Evolutionary conservation across 768 basidiomycete species (phyloP).

Genomic region (Clitopilus hobsonii): DNA sequence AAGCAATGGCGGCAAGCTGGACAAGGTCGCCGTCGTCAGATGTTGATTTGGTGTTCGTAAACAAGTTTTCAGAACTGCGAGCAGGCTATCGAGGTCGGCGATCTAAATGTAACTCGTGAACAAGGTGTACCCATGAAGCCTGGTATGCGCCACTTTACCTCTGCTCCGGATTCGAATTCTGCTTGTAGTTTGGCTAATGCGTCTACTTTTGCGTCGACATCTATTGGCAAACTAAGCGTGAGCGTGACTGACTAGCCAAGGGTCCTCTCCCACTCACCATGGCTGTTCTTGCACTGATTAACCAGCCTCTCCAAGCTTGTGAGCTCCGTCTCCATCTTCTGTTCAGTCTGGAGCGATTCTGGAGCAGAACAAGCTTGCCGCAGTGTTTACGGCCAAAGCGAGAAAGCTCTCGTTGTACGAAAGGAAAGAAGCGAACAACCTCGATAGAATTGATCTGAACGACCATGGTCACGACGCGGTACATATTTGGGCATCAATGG

Average conservation of each 20-base stretch:
- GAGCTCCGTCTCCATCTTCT: conserved; percentile 48
- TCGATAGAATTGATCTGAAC: not conserved
- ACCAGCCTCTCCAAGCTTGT: conserved; percentile 54
- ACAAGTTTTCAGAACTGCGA: conserved; percentile 66
- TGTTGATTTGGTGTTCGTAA: conserved; percentile 81
- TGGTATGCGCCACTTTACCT: conserved; percentile 40
- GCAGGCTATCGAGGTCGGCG: conserved; percentile 64
- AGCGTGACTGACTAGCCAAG: not conserved
- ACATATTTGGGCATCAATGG: not conserved
- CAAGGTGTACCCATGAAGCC: not conserved
- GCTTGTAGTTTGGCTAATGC: conserved; percentile 74
- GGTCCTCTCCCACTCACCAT: conserved; percentile 35
- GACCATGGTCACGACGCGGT: not conserved
- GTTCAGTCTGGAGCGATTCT: conserved; percentile 5
- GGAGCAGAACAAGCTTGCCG: not conserved
- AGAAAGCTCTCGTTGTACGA: not conserved
- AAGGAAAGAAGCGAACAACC: not conserved
- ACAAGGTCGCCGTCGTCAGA: conserved; percentile 71
- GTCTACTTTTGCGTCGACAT: conserved; percentile 78
- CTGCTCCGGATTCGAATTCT: conserved; percentile 64
- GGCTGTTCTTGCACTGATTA: conserved; percentile 54
- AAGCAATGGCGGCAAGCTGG: conserved; percentile 61
- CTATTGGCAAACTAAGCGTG: conserved; percentile 27
- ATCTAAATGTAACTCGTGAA: conserved; percentile 41
- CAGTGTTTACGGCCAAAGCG: not conserved